A percentile compares a stretch with the other conserved stretches of the same genome.
Evolutionary conservation across 768 basidiomycete genomes (phyloP).

Genomic region (Trametes elegans): DNA sequence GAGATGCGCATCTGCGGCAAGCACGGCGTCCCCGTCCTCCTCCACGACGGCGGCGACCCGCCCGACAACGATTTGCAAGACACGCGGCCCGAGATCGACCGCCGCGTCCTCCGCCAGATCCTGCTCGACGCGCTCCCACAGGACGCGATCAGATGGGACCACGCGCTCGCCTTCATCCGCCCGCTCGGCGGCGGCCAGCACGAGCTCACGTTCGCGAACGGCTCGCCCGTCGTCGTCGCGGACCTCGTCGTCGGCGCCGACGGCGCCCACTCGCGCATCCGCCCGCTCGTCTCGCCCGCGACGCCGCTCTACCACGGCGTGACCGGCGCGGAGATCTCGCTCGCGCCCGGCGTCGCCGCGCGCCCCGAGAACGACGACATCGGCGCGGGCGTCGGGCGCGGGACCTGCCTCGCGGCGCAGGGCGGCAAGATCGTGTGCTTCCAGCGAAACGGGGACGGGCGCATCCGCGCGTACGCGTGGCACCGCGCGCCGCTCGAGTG

Average conservation of each 20-base stretch:
- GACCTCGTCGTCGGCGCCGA: slow-evolving; percentile 3
- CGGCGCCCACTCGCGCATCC: not conserved
- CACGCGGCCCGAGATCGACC: slow-evolving; percentile 12
- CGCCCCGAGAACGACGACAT: slow-evolving; percentile 4
- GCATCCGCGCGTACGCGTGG: slow-evolving; percentile 3
- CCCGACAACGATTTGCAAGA: not conserved
- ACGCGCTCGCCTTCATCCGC: slow-evolving; percentile 34
- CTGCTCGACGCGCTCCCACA: slow-evolving; percentile 21
- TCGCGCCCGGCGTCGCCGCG: not conserved
- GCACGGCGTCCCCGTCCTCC: not conserved
- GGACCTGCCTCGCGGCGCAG: not conserved
- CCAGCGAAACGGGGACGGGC: slow-evolving; percentile 6
- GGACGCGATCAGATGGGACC: slow-evolving; percentile 40
- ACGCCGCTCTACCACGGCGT: not conserved
- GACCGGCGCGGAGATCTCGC: slow-evolving; percentile 1
- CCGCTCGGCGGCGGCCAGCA: slow-evolving; percentile 26
- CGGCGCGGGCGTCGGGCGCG: slow-evolving; percentile 2
- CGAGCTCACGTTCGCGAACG: slow-evolving; percentile 9
- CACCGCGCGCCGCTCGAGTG: slow-evolving; percentile 4
- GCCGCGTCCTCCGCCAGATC: slow-evolving; percentile 6
- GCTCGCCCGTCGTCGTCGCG: not conserved
- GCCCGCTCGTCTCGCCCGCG: slow-evolving; percentile 1
- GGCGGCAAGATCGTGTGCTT: not conserved
- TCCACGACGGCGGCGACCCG: not conserved
- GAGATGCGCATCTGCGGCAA: slow-evolving; percentile 7